Evolutionary conservation across 495 filamentous ascomycete genomes (phyloP), one percentile per base, ranked within the genome.

Genomic region (Hypoxylon subgilvum): DNA sequence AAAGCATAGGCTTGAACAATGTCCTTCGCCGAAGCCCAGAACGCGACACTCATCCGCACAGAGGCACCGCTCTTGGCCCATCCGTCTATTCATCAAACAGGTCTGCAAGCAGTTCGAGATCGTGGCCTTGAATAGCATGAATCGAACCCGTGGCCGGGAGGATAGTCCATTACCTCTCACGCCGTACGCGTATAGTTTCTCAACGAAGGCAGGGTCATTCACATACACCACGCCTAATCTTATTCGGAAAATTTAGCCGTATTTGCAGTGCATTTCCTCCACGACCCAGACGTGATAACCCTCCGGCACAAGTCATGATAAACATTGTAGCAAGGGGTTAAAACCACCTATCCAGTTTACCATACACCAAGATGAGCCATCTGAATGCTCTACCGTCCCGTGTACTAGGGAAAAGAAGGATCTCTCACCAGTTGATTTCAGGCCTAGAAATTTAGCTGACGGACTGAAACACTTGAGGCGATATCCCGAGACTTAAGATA

Each of bases 381-480:
- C 3, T 3, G 1, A 25, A 35, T 0, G 12, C 17, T 21, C 2
- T 13, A 32, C 18, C 13, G 7, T 13, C 3, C 6, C 6, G 30
- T 18, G 1, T 14, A 8, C 16, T 17, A 39, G 14, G 1, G 6
- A 25, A 18, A 45, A 4, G 19, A 40, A 35, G 14, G 23, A 39
- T 34, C n/a, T 2, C 43, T 50, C 7, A 63, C 52, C 40, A 27
- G 79, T 79, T 10, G 80, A 49, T 44, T 72, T 76, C 3, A 76
- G 74, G 0, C 79, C 79, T 0, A 78, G 77, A 39, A 80, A 75
- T 16, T 66, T 63, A 8, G 78, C 73, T 2, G 79, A 34, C 10
- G 79, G 79, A 17, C 64, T 65, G 9, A 79, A 58, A 42, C 64
- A 77, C 25, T n/a, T n/a, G n/a, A 81, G 68, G 25, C 78, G 71